phyloP scores from a whole-genome alignment of 768 basidiomycete genomes.

The Xanthoconium purpureum region DNA sequence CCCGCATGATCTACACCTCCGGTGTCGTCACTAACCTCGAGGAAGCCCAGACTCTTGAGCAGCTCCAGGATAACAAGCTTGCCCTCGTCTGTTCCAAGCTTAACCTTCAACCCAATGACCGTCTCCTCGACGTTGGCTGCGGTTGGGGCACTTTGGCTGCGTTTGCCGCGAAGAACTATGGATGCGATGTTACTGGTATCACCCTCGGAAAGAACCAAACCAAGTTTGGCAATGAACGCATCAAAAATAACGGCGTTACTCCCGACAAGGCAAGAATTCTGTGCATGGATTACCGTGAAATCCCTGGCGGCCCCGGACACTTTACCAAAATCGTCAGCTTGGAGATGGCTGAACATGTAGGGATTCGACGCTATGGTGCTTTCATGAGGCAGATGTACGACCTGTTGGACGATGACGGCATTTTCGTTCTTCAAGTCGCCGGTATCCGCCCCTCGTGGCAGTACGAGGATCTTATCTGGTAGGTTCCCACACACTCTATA shows the following conservation, averaged over 20 bases:
- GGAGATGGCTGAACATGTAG: conserved; percentile 99
- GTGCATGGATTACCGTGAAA: conserved; percentile 91
- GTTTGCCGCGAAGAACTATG: conserved; percentile 96
- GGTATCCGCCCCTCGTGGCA: conserved; percentile 96
- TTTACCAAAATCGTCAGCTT: conserved; percentile 94
- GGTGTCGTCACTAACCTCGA: conserved; percentile 77
- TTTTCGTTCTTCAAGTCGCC: conserved; percentile 96
- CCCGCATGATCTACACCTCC: conserved; percentile 97
- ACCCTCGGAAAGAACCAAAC: conserved; percentile 91
- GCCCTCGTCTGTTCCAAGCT: conserved; percentile 94
- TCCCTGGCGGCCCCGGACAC: conserved; percentile 68
- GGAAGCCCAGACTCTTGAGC: conserved; percentile 78
- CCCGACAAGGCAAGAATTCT: conserved; percentile 81
- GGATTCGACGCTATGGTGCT: conserved; percentile 83
- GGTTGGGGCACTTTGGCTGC: conserved; percentile 97
- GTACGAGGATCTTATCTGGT: conserved; percentile 97
- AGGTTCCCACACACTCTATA: conserved; percentile 10
- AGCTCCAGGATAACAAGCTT: conserved; percentile 98
- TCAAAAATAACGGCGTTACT: conserved; percentile 71
- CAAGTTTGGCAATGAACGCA: conserved; percentile 86
- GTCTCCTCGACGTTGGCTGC: conserved; percentile 80
- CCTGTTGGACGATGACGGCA: conserved; percentile 90
- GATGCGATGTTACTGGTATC: conserved; percentile 93
- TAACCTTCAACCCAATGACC: conserved; percentile 81
- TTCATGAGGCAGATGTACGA: conserved; percentile 93